Evolutionary conservation across 2,329 filamentous ascomycete genomes (phyloP).

Genomic region (Aureobasidium sp.): DNA sequence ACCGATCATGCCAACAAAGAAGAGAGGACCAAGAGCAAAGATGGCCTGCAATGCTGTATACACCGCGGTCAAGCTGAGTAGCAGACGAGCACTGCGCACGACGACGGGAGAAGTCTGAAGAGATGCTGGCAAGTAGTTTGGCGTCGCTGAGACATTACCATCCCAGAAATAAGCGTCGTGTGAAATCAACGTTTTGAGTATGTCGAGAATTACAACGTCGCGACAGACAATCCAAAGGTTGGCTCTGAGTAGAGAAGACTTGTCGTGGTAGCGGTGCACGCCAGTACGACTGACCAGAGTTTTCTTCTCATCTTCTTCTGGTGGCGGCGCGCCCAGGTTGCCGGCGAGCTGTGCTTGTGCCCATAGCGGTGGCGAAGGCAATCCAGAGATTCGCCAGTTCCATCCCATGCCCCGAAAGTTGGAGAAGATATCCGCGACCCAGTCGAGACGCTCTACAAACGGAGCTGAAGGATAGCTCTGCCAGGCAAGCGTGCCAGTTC

Average conservation of each 20-base stretch:
- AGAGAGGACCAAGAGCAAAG: constrained; percentile 55
- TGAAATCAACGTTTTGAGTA: constrained; percentile 60
- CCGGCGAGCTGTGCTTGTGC: constrained; percentile 33
- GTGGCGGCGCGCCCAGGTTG: constrained; percentile 21
- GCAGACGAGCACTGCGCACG: constrained; percentile 50
- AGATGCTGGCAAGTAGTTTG: constrained; percentile 39
- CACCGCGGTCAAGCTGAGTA: constrained; percentile 51
- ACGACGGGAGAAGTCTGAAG: constrained; percentile 32
- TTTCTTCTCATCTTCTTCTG: constrained; percentile 12
- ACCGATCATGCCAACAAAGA: constrained; percentile 53
- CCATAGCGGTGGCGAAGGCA: constrained; percentile 38
- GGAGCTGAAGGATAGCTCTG: constrained; percentile 44
- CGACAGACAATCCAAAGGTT: constrained; percentile 39
- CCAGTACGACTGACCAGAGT: constrained; percentile 27
- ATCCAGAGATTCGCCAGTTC: constrained; percentile 49
- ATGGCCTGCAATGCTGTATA: constrained; percentile 54
- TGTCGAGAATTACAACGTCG: constrained; percentile 63
- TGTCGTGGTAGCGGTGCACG: constrained; percentile 31
- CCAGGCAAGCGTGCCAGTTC: constrained; percentile 42
- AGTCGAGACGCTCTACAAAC: constrained; percentile 49
- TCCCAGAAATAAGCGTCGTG: constrained; percentile 70
- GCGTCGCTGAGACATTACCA: constrained; percentile 37
- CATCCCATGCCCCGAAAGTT: constrained; percentile 55
- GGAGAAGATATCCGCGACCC: constrained; percentile 50
- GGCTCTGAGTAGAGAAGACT: constrained; percentile 28